Conservation (phyloP, 169 alveolate genomes). For the Plasmodium relictum region DNA sequence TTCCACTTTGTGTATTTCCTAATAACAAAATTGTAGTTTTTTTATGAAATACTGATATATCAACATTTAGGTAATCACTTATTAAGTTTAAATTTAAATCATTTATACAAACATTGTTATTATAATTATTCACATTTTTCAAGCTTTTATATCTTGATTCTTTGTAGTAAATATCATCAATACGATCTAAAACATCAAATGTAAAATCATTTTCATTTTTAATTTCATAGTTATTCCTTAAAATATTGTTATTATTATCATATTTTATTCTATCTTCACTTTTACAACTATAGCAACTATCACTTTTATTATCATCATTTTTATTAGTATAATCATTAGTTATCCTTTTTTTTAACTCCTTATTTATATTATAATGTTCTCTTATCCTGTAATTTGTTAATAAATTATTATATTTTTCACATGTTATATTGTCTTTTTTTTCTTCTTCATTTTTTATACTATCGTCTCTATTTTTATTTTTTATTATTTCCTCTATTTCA, state of each 20-base stretch:
- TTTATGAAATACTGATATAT: constrained; percentile 62
- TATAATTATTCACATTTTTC: constrained; percentile 44
- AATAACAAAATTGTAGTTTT: constrained; percentile 38
- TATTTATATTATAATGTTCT: constrained; percentile 16
- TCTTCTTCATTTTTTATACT: constrained; percentile 3
- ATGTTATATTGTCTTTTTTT: constrained; percentile 16
- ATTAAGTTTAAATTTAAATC: constrained; percentile 51
- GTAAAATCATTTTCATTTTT: constrained; percentile 8
- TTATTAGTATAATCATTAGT: not conserved
- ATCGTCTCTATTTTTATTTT: not conserved
- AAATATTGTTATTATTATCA: not conserved
- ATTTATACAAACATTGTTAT: constrained; percentile 49
- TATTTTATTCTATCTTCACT: constrained; percentile 8
- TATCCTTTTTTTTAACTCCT: not conserved
- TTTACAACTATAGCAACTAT: constrained; percentile 23
- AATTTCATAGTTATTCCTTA: not conserved
- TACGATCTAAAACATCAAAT: constrained; percentile 35
- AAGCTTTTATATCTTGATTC: constrained; percentile 40
- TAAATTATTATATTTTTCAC: constrained; percentile 56
- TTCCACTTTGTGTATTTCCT: constrained; percentile 59
- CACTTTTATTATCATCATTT: not conserved
- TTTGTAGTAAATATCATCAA: constrained; percentile 61
- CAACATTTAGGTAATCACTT: constrained; percentile 71
- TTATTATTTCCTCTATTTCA: not conserved
- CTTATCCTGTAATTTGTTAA: constrained; percentile 7